A percentile compares a stretch with the other conserved stretches of the same genome.
phyloP scores from a whole-genome alignment of 2,329 filamentous ascomycete genomes.

The Aspergillus awamori region DNA sequence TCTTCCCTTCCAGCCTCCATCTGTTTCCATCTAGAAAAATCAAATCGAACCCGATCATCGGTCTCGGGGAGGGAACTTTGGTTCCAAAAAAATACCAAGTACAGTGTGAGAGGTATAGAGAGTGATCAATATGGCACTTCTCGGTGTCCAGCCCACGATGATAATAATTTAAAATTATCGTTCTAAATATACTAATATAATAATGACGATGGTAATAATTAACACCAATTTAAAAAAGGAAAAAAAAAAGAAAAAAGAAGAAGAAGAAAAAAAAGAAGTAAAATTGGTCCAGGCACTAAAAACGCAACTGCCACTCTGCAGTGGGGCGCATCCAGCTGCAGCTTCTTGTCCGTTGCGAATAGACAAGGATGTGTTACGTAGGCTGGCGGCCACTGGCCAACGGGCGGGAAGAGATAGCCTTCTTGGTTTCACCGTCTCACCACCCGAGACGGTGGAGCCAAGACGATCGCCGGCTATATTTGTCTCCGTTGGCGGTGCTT shows the following conservation, averaged over 20 bases:
- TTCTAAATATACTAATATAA: too few species aligned
- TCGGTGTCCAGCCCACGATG: too few species aligned
- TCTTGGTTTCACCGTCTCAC: conserved; percentile 24
- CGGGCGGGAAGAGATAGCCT: conserved; percentile 9
- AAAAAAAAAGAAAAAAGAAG: background rate
- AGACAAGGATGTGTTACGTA: conserved; percentile 25
- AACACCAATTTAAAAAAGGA: background rate
- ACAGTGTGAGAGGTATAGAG: too few species aligned
- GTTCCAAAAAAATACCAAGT: too few species aligned
- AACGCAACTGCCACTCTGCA: background rate
- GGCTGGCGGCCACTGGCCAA: conserved; percentile 17
- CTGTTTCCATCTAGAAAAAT: too few species aligned
- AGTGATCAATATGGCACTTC: too few species aligned
- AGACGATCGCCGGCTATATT: conserved; percentile 24
- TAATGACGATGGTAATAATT: background rate
- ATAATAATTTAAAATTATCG: too few species aligned
- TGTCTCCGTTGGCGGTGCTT: conserved; percentile 9
- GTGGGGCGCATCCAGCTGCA: conserved; percentile 16
- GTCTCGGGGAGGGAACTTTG: too few species aligned
- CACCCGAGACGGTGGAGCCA: conserved; percentile 16
- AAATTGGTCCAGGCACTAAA: conserved; percentile 1
- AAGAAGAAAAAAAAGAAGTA: background rate
- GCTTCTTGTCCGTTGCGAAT: conserved; percentile 20
- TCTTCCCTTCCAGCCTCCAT: too few species aligned
- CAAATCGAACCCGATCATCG: too few species aligned